Base-by-base conservation (phyloP, 371 early-diverging fungal genomes). In the Thermomucor indicae-seudaticae region DNA sequence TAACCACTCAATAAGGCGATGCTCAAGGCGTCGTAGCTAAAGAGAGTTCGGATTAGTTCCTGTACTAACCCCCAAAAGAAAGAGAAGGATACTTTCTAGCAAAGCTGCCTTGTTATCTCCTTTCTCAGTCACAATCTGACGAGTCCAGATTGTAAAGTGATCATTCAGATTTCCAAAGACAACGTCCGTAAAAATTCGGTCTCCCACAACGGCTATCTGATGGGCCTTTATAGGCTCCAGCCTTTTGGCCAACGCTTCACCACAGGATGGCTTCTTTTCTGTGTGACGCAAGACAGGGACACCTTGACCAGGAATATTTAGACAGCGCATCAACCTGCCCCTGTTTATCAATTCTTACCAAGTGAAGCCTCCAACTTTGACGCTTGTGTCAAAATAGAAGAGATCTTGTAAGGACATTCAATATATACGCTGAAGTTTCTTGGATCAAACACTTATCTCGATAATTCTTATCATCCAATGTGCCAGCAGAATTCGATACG, bases 401-500 rank as follows among this genome's bases (percentile, higher is more conserved):
- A 43, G 45, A 43, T 12, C 29, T 2, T n/a, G n/a, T 12, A 25
- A 25, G 2, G 2, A n/a, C 31, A 25, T 35, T 20, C 22, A 1
- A 24, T 14, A 6, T 19, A 8, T 17, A 11, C 23, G 7, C 2
- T 4, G 2, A 32, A 32, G 14, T 10, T 37, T 37, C 32, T 46
- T 46, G 29, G 6, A 17, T 35, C 31, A 6, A 3, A 12, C 22
- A 59, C 72, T 50, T 64, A 81, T 86, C 78, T 79, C 61, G 51
- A 47, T 58, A 47, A 4, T 72, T 72, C 5, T 47, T 46, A 63
- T 94, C 95, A 54, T 95, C 95, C 0, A 50, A 48, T 0, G 90
- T 90, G n/a, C 96, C 96, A 6, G 92, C 92, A 11, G 95, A 94
- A 63, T 96, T 96, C 51, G 96, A 95, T n/a, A 93, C 86, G 40